phyloP scores from a whole-genome alignment of 805 yeast species.

The Lachancea nothofagi region DNA sequence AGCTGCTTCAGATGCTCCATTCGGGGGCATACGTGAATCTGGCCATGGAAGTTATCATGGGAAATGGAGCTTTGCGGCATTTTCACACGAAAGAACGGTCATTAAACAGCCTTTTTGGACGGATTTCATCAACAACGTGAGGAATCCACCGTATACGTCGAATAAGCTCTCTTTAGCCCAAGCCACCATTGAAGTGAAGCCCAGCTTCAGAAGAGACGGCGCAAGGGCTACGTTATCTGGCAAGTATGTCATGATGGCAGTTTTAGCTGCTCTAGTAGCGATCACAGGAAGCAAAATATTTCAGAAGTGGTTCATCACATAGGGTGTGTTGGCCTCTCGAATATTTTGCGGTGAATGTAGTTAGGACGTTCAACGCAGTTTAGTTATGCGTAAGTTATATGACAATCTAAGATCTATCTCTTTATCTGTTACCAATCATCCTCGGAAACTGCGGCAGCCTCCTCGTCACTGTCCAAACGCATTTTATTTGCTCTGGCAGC shows the following conservation, averaged over 20 bases:
- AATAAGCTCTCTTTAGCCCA: constrained; percentile 31
- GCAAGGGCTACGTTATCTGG: constrained; percentile 15
- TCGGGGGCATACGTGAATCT: constrained; percentile 86
- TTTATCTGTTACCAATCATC: constrained; percentile 31
- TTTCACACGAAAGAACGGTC: constrained; percentile 68
- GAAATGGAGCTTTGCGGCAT: constrained; percentile 56
- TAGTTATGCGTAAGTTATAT: too few relatives aligned
- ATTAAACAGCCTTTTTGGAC: constrained; percentile 59
- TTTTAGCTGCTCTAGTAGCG: constrained; percentile 3
- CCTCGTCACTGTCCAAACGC: constrained; percentile 58
- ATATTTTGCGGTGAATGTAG: too few relatives aligned
- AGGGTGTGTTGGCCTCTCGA: too few relatives aligned
- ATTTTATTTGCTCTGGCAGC: constrained; percentile 69
- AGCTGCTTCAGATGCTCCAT: constrained; percentile 64
- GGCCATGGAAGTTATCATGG: constrained; percentile 88
- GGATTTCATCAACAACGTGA: constrained; percentile 50
- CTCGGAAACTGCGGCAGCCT: constrained; percentile 60
- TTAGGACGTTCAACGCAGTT: too few relatives aligned
- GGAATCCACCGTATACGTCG: constrained; percentile 58
- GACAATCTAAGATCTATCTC: too few relatives aligned
- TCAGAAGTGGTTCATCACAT: neutral
- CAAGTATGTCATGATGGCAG: neutral
- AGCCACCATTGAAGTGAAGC: constrained; percentile 28
- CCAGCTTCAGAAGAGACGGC: constrained; percentile 37
- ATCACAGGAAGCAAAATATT: neutral